These are phyloP conservation scores for Ophiostoma quercus DNA, from an alignment of 2,329 filamentous ascomycete genomes.

Conservation along the genomic window DNA sequence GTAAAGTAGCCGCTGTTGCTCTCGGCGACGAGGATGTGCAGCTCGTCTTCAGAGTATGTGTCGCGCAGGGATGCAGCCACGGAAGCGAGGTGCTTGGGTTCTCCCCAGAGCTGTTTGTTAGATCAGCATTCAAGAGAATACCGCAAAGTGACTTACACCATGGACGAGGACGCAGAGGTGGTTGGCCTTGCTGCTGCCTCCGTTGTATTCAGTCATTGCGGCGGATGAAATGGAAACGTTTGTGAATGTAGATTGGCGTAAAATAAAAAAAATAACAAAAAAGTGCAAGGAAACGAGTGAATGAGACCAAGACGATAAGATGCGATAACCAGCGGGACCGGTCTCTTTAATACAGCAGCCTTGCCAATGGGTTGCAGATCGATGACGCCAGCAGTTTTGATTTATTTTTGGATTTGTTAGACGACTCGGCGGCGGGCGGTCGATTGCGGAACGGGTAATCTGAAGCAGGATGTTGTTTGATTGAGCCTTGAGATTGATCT, in stretches of 20 bases:
- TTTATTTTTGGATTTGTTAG: background rate
- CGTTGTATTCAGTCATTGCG: slow-evolving; percentile 44
- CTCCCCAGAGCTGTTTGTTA: slow-evolving; percentile 60
- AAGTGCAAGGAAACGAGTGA: background rate
- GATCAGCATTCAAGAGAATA: background rate
- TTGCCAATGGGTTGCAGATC: background rate
- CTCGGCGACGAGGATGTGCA: slow-evolving; percentile 67
- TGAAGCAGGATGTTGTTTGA: background rate
- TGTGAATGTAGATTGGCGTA: background rate
- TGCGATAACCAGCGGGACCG: background rate
- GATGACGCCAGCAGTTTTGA: slow-evolving; percentile 9
- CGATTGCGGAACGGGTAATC: background rate
- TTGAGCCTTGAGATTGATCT: background rate
- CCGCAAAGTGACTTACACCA: slow-evolving; percentile 48
- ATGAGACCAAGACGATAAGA: background rate
- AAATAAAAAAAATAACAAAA: no score
- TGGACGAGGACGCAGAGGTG: slow-evolving; percentile 76
- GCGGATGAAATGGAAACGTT: background rate
- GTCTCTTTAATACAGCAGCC: background rate
- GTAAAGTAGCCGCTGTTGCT: slow-evolving; percentile 69
- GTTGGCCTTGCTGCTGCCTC: slow-evolving; percentile 51
- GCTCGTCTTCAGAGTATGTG: slow-evolving; percentile 54
- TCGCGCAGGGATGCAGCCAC: slow-evolving; percentile 61
- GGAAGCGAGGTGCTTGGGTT: slow-evolving; percentile 65
- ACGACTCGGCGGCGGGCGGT: background rate